Base-by-base conservation (phyloP, 345 rosid genomes). In the Euphorbia pulcherrima region DNA sequence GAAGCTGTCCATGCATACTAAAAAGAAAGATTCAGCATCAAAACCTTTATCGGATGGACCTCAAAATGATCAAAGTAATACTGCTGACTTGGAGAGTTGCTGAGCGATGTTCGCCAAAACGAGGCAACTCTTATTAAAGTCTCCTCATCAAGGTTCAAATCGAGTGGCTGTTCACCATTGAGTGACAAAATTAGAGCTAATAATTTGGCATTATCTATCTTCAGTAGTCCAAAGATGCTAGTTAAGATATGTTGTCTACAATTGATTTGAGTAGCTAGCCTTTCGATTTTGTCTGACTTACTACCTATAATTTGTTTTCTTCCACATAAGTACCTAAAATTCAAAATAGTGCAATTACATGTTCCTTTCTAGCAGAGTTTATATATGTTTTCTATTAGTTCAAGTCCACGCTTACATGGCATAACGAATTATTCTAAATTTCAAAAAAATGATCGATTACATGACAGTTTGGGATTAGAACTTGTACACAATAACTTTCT, bases 11-110 rank as follows among this genome's bases (percentile, higher is more conserved):
- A 24, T 62, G 9, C 8, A 41, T 26, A 12, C 55, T 11, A 35
- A 12, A 66, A 64, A 13, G 59, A 9, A 8, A 74, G 53, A 57
- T 12, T 65, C 23, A 75, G 57, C 64, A 39, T 60, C 77, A 64
- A 77, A 44, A 90, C 98, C 98, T 88, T 93, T 71, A 93, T 75
- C 9, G 98, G 98, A 71, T 90, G 98, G 76, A 90, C 83, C 83
- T 90, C 98, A 84, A 92, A 88, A 83, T 90, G 82, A 75, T 92
- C 96, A 75, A 93, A 90, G 81, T 93, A 90, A 72, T 81, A 88
- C 73, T 83, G 96, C 76, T 63, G 87, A 84, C 94, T 87, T 55
- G 79, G 83, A 72, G 96, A 78, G 69, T 83, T 81, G 67, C 91
- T 86, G 53, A 88, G 90, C 71, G 97, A 90, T 62, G 86, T 74